phyloP scores from a whole-genome alignment of 176 grass and related monocot genomes.

The Triticum turgidum region DNA sequence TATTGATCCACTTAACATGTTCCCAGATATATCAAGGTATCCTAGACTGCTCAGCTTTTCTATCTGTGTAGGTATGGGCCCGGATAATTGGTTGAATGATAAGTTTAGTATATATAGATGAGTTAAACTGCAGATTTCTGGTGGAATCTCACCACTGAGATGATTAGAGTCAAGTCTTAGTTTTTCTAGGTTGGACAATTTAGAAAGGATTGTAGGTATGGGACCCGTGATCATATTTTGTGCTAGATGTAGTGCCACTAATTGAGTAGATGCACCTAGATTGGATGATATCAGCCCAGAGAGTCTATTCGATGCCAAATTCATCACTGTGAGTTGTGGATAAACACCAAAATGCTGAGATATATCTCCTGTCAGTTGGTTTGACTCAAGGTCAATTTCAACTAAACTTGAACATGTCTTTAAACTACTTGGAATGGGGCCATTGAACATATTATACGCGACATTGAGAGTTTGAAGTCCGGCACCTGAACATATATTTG shows the following conservation, averaged over 20 bases:
- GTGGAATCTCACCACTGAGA: no score
- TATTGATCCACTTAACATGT: neutral
- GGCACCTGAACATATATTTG: neutral
- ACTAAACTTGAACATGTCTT: neutral
- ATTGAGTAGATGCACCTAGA: no score
- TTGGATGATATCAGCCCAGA: no score
- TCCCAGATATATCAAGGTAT: neutral
- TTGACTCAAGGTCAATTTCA: fast-evolving
- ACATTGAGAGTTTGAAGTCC: neutral
- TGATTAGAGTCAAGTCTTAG: no score
- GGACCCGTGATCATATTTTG: no score
- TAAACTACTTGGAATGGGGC: neutral
- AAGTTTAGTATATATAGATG: no score
- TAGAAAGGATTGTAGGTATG: no score
- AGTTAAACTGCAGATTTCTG: no score
- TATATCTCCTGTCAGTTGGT: neutral
- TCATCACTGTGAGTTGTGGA: no score
- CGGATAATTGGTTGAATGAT: neutral
- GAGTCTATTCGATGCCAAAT: no score
- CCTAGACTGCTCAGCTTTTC: neutral
- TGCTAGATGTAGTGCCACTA: no score
- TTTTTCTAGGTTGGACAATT: no score
- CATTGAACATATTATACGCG: neutral
- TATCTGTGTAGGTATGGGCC: neutral
- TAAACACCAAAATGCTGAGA: neutral